Base-by-base conservation (phyloP, 1,139 yeast species). In the Suhomyces wounanorum region DNA sequence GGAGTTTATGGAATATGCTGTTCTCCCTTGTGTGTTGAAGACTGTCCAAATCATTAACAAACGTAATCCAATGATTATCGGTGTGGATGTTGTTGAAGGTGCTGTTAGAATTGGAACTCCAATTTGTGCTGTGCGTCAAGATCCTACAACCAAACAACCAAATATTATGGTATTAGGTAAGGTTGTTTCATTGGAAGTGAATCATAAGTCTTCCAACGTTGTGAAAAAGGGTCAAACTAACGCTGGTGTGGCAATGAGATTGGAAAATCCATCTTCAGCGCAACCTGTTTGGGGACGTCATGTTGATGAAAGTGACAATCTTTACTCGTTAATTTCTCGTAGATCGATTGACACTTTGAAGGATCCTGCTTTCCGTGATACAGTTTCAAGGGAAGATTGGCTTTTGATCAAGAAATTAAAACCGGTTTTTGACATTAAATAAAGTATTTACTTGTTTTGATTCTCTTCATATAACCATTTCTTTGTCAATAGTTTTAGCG, bases 231-330 rank as follows among this genome's bases (percentile, higher is more conserved):
- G 97, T 40, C 96, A 89, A 72, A 89, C 98, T 17, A 83, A 89
- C 59, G 97, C 96, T 31, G 99, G 99, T 82, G 98, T 94, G 56
- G 99, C 99, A 55, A 89, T 94, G 87, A 87, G 99, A 79, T 80
- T 94, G 66, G 99, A 94, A 53, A 86, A 91, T 61, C 96, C 96
- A 52, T 85, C 95, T 26, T 80, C 91, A 50, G 94, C 89, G 57
- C 96, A 91, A 74, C 98, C 99, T 52, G 86, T 90, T 16, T 94
- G 98, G 98, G 99, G 99, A 56, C 90, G 99, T 78, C 99, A 94
- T 67, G 96, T 94, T 62, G 97, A 91, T 67, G 99, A 94, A 71
- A 78, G 82, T 57, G 99, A 94, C 69, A 81, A 83, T 51, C 79
- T 94, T 66, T 94, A 91, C 73, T 94, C 99, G 11, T 81, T 88